phyloP scores from a whole-genome alignment of 768 basidiomycete genomes.

The Gloeostereum incarnatum region DNA sequence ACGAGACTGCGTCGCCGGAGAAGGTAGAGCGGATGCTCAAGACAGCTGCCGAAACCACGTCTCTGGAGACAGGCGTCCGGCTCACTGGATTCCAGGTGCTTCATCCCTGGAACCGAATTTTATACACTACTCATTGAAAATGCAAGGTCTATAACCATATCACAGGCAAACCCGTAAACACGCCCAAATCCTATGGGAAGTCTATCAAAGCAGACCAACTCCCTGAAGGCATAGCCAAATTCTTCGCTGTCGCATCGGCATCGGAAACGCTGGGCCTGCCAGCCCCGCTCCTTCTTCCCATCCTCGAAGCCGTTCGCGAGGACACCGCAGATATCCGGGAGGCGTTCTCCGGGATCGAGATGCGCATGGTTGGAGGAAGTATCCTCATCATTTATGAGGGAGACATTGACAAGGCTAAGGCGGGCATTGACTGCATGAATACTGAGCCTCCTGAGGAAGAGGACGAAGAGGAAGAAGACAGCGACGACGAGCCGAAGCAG shows the following conservation, averaged over 20 bases:
- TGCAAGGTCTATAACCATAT: conserved; percentile 64
- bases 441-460: conserved; percentile 7
- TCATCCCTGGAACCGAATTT: conserved; percentile 3
- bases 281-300: conserved; percentile 35
- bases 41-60: conserved; percentile 64
- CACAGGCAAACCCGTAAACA: conserved; percentile 44
- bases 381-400: conserved; percentile 71
- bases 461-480: conserved; percentile 12
- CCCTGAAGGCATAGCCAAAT: conserved; percentile 63
- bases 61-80: conserved; percentile 63
- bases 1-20: conserved; percentile 51
- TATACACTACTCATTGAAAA: conserved; percentile 13
- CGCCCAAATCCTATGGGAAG: conserved; percentile 73
- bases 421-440: conserved; percentile 25
- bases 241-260: conserved; percentile 53
- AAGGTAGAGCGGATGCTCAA: conserved; percentile 76
- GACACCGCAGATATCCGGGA: conserved; percentile 43
- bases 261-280: conserved; percentile 41
- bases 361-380: conserved; percentile 79
- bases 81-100: conserved; percentile 88
- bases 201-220: conserved; percentile 61
- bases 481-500: conserved; percentile 21
- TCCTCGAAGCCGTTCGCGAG: conserved; percentile 45
- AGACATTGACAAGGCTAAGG: conserved; percentile 32
- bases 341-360: conserved; percentile 42